Conservation (phyloP, 2,329 filamentous ascomycete species). For the Exophiala sp. region DNA sequence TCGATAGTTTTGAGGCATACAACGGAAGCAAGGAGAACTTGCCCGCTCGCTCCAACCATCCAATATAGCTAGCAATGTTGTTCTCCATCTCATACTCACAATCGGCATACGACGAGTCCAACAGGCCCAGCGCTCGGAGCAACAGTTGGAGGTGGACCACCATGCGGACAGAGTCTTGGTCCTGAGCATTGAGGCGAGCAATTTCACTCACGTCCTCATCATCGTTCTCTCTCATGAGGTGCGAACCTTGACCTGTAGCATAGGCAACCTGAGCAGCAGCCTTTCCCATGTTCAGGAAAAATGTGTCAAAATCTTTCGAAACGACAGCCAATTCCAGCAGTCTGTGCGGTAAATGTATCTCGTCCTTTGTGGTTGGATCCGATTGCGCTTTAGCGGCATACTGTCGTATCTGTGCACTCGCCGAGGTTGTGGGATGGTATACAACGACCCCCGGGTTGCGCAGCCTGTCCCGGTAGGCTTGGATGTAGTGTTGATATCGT, state of each 20-base stretch:
- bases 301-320: conserved; percentile 38
- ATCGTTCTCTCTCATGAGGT: conserved; percentile 35
- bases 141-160: conserved; percentile 62
- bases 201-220: conserved; percentile 27
- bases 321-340: conserved; percentile 42
- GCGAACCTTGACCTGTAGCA: conserved; percentile 28
- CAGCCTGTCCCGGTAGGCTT: conserved; percentile 40
- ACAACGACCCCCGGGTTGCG: conserved; percentile 40
- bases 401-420: conserved; percentile 13
- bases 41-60: conserved; percentile 64
- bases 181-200: conserved; percentile 40
- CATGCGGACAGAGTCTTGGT: conserved; percentile 60
- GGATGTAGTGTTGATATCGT: conserved; percentile 66
- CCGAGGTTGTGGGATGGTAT: conserved; percentile 16
- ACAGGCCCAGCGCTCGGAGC: conserved; percentile 54
- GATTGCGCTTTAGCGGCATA: conserved; percentile 16
- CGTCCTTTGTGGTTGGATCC: conserved; percentile 31
- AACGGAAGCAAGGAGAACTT: conserved; percentile 76
- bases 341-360: conserved; percentile 42
- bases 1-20: conserved; percentile 71
- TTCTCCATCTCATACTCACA: conserved; percentile 58
- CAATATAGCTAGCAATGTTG: conserved; percentile 74
- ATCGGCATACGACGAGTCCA: conserved; percentile 41
- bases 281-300: conserved; percentile 38
- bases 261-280: conserved; percentile 37